phyloP scores from a whole-genome alignment of 2,329 filamentous ascomycete genomes.

The Ophiocordyceps camponoti-leonardi region DNA sequence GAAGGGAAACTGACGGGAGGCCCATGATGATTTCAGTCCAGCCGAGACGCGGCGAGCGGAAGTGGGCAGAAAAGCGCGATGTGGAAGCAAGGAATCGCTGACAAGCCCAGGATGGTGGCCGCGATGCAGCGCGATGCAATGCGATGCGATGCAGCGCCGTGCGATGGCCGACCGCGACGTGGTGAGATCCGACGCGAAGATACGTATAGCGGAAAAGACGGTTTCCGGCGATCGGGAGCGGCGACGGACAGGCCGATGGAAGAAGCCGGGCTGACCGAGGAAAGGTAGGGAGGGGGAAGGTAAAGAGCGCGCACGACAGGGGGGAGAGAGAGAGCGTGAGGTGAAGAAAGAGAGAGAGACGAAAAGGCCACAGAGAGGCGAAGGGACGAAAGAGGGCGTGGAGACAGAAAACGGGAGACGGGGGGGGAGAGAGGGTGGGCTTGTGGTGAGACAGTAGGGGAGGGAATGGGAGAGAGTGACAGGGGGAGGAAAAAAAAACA shows the following conservation, averaged over 20 bases:
- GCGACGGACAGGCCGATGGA: not conserved
- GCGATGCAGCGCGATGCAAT: not conserved
- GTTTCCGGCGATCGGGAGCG: not conserved
- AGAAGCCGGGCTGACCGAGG: not conserved
- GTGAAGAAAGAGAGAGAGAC: not conserved
- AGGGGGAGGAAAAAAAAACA: no score
- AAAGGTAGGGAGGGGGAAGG: no score
- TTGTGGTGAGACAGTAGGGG: no score
- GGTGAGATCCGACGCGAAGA: not conserved
- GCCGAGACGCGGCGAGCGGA: not conserved
- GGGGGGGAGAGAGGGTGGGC: not conserved
- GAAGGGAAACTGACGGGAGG: slow-evolving; percentile 25
- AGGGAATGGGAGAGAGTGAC: no score
- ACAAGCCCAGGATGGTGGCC: not conserved
- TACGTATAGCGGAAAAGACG: not conserved
- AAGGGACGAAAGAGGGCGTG: not conserved
- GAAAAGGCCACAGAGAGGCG: not conserved
- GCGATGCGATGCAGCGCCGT: not conserved
- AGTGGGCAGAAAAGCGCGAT: not conserved
- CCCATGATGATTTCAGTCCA: slow-evolving; percentile 17
- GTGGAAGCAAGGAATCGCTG: not conserved
- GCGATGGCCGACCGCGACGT: not conserved
- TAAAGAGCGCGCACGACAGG: no score
- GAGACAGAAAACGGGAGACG: not conserved
- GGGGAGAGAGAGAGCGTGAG: no score